phyloP scores from a whole-genome alignment of 1,139 yeast genomes.

The Nadsonia starkeyi-henricii region DNA sequence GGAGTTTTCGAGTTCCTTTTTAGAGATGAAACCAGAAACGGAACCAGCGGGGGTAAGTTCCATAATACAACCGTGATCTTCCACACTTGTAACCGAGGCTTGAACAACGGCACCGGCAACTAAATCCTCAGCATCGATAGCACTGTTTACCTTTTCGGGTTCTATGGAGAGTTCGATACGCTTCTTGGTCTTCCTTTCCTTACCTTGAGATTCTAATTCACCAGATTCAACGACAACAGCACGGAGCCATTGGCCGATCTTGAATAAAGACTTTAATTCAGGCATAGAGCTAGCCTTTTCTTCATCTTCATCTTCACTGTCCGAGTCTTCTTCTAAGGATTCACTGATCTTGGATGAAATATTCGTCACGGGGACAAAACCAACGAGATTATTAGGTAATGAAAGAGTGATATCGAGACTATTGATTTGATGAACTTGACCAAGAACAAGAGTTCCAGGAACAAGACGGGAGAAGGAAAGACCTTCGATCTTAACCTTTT shows the following conservation, averaged over 20 bases:
- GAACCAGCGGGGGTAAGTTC: conserved; percentile 45
- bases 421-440: conserved; percentile 52
- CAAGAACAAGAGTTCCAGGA: conserved; percentile 63
- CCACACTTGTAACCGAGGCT: conserved; percentile 62
- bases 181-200: conserved; percentile 26
- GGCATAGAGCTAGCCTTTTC: conserved; percentile 22
- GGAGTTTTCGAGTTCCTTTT: conserved; percentile 37
- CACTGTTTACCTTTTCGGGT: conserved; percentile 55
- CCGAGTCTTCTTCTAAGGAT: conserved; percentile 27
- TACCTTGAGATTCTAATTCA: conserved; percentile 16
- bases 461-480: conserved; percentile 46
- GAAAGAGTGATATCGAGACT: conserved; percentile 54
- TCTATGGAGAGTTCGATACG: conserved; percentile 63
- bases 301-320: conserved; percentile 19
- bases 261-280: conserved; percentile 37
- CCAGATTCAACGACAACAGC: conserved; percentile 46
- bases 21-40: conserved; percentile 57
- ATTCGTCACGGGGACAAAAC: conserved; percentile 65
- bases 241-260: conserved; percentile 73
- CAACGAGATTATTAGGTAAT: conserved; percentile 72
- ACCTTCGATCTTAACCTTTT: conserved; percentile 37
- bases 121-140: conserved; percentile 49
- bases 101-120: conserved; percentile 66
- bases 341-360: conserved; percentile 51
- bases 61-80: conserved; percentile 81